Base-by-base conservation (phyloP, 2,329 filamentous ascomycete genomes). In the Microcera coccophila region DNA sequence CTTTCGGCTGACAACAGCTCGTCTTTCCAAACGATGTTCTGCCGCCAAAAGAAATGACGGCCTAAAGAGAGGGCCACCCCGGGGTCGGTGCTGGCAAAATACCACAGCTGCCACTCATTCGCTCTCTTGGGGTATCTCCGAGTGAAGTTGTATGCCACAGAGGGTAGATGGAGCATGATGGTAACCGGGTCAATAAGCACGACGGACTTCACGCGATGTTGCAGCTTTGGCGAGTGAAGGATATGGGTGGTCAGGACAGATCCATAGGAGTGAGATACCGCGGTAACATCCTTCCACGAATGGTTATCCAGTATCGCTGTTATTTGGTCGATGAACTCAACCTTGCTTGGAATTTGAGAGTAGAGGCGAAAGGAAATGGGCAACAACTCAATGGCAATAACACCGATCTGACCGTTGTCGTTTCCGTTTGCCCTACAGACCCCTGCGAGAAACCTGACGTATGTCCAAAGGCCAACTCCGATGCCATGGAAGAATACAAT, bases 131-230 rank as follows among this genome's bases (percentile, higher is more conserved):
- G 78, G 40, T 48, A 59, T 20, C 76, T 66, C 47, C 73, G 67
- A 10, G 77, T 82, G 59, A 88, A 87, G 63, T 87, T 88, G 69
- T 81, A 87, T 10, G 83, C 81, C 22, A 87, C 81, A 47, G 84
- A 73, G 1, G 84, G 84, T 26, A 84, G 71, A 59, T 88, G 84
- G 24, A 88, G 70, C 42, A 86, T 64, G 41, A 87, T 73, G 18
- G 75, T 79, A 9, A 87, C 80, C 0, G 84, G 84, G 57, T 87
- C 75, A 39, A 77, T 64, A 29, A 78, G 64, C 18, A 76, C 62
- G 5, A 69, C 55, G 1, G 69, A 68, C 5, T 58, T 70, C 14
- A 85, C 70, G 12, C 79, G 72, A 3, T 76, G 60, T 26, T 72
- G 64, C 2, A 82, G 60, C 2, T 49, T 53, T 1, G 70, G 61